Conservation (phyloP, 164 flowering plant species). For the Cinnamomum chago region DNA sequence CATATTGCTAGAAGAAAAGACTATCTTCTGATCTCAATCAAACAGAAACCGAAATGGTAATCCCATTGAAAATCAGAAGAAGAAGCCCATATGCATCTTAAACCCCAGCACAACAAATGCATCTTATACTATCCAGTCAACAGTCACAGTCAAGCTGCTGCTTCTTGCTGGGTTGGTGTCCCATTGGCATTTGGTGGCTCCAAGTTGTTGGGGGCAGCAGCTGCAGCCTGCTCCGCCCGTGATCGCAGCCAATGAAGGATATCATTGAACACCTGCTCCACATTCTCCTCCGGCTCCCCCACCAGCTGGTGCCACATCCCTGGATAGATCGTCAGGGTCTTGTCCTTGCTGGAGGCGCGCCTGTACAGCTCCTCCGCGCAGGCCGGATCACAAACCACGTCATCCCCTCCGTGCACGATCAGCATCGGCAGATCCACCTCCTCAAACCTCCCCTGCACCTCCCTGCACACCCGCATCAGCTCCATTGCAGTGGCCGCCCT, state of each 20-base stretch:
- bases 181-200: not conserved
- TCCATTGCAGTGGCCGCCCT: constrained; percentile 85
- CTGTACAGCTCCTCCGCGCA: constrained; percentile 65
- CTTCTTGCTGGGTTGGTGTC: not conserved
- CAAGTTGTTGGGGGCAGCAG: not conserved
- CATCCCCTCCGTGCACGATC: constrained; percentile 74
- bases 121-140: no score
- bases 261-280: constrained; percentile 76
- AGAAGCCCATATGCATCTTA: no score
- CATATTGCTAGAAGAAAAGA: no score
- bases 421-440: constrained; percentile 66
- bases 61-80: no score
- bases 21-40: no score
- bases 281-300: constrained; percentile 76
- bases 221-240: constrained; percentile 28
- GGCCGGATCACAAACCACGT: constrained; percentile 80
- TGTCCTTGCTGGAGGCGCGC: constrained; percentile 66
- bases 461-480: constrained; percentile 66
- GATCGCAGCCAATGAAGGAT: constrained; percentile 59
- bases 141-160: not conserved
- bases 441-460: constrained; percentile 59
- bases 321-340: constrained; percentile 60
- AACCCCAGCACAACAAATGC: no score
- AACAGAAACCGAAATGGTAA: no score
- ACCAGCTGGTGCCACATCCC: constrained; percentile 93